Percentiles rank a stretch among this genome's conserved stretches.
Conservation (phyloP, 805 yeast species). For the Kurtzmaniella fragi region DNA sequence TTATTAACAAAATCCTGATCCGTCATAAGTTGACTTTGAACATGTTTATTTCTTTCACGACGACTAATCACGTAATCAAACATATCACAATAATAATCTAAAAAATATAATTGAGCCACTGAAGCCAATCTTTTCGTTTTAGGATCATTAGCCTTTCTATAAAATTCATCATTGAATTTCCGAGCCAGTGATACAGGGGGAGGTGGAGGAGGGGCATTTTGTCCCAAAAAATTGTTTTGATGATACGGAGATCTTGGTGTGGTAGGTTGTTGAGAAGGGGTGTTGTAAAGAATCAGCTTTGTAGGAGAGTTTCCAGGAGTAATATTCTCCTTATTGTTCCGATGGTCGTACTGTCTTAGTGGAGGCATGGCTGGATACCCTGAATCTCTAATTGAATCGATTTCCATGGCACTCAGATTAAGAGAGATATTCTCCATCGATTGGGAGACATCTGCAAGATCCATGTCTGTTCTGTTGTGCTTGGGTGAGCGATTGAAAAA, state of each 20-base stretch:
- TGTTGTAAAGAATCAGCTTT: conserved; percentile 29
- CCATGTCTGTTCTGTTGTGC: conserved; percentile 12
- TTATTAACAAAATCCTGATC: conserved; percentile 38
- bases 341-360: conserved; percentile 9
- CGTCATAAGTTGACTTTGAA: conserved; percentile 51
- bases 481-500: conserved; percentile 16
- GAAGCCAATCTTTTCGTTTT: conserved; percentile 83
- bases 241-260: conserved; percentile 4
- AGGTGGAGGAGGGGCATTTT: background rate
- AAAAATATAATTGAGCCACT: conserved; percentile 88
- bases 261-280: conserved; percentile 12
- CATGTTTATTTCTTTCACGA: conserved; percentile 73
- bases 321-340: conserved; percentile 30
- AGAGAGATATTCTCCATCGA: conserved; percentile 40
- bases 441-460: conserved; percentile 35
- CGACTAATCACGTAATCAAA: conserved; percentile 88
- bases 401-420: conserved; percentile 31
- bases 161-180: conserved; percentile 41
- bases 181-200: background rate
- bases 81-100: conserved; percentile 94
- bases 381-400: conserved; percentile 24
- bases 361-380: conserved; percentile 12
- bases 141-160: conserved; percentile 56
- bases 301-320: conserved; percentile 32
- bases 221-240: conserved; percentile 6